Evolutionary conservation across 164 flowering plant genomes (phyloP), one percentile per base, ranked within the genome.

Genomic region (Aristolochia californica): DNA sequence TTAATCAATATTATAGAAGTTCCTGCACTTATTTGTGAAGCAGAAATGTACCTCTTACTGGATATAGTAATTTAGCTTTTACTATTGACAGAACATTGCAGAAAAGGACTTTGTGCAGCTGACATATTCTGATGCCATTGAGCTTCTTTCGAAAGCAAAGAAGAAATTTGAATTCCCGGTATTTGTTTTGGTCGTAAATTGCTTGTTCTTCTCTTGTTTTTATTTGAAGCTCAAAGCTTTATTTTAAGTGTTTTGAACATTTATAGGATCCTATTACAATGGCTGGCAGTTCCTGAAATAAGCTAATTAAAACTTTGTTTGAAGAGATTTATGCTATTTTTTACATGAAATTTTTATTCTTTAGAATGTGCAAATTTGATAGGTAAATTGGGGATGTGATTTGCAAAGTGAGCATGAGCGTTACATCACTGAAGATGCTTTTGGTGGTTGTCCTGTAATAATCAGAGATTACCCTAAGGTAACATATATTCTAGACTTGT

Each of bases 321-420:
- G 40, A 34, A 34, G 40, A 34, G 40, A 34, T 3, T 8, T 34
- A 5, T 3, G 7, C 7, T 3, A 28, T 34, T 34, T 34, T 5
- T 1, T 34, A 34, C 10, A 8, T 34, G 40, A 7, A 8, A 34
- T 34, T 8, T 34, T 34, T 34, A 34, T 34, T 34, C 7, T 28
- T 2, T 2, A 28, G 7, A 28, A 28, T 2, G 7, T 34, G 40
- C 5, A 21, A 21, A 53, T 56, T 49, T 69, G 56, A 30, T 67
- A 89, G 99, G 95, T 94, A 58, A 80, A 82, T 66, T 94, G 99
- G 99, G 99, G 99, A 30, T 84, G 84, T 68, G 99, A 94, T 81
- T 70, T 94, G 70, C 99, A 94, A 67, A 94, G 97, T 71, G 99
- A 94, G 74, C 99, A 94, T 70, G 99, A 94, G 64, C 84, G 97